A percentile compares a stretch with the other conserved stretches of the same genome.
These are phyloP conservation scores for Lyophyllum shimeji DNA, from an alignment of 768 basidiomycete species.

Conservation along the genomic window DNA sequence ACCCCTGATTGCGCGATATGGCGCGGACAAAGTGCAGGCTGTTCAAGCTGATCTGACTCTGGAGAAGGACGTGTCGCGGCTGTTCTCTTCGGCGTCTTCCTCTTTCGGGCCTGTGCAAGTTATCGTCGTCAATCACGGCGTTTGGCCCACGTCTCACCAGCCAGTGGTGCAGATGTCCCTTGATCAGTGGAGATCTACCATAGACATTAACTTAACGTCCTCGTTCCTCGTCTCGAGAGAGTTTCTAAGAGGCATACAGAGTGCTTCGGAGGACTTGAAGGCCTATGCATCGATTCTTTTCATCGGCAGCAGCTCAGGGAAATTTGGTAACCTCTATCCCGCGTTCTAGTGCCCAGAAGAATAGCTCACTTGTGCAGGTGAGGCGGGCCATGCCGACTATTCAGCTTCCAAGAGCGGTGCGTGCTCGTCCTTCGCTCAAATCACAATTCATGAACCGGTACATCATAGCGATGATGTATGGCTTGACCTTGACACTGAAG, in stretches of 20 bases:
- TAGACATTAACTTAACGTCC: slow-evolving; percentile 64
- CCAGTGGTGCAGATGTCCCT: slow-evolving; percentile 59
- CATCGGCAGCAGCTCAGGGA: slow-evolving; percentile 72
- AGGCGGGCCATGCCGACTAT: slow-evolving; percentile 67
- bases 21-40: slow-evolving; percentile 29
- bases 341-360: no score
- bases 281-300: slow-evolving; percentile 61
- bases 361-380: slow-evolving; percentile 30
- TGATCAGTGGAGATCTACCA: slow-evolving; percentile 60
- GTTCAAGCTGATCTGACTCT: slow-evolving; percentile 59
- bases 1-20: slow-evolving; percentile 37
- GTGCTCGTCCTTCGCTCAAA: slow-evolving; percentile 7
- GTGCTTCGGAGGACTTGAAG: slow-evolving; percentile 37
- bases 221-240: slow-evolving; percentile 67
- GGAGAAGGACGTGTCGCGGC: slow-evolving; percentile 49
- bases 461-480: slow-evolving; percentile 66
- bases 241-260: slow-evolving; percentile 50
- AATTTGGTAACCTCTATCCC: slow-evolving; percentile 51
- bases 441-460: background rate
- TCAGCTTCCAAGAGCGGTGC: slow-evolving; percentile 67
- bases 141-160: slow-evolving; percentile 42
- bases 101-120: slow-evolving; percentile 56
- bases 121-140: slow-evolving; percentile 61
- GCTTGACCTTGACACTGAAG: slow-evolving; percentile 64
- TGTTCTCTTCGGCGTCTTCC: slow-evolving; percentile 44